Base-by-base conservation (phyloP, 2,329 filamentous ascomycete species). In the Aspergillus sp. region DNA sequence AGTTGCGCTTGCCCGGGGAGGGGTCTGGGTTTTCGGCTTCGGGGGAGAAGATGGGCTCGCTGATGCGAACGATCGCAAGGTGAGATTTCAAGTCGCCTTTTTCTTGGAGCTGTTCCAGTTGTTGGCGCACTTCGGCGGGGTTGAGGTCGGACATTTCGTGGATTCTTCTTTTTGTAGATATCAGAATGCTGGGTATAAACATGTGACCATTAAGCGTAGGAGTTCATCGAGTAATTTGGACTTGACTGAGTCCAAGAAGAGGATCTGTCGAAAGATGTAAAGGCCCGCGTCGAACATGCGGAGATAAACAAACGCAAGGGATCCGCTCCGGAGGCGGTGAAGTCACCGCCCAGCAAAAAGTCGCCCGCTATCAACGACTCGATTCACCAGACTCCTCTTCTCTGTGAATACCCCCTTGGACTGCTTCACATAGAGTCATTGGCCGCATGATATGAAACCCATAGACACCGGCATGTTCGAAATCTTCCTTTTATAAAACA, bases 1-100 rank as follows among this genome's bases (percentile, higher is more conserved):
- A 95, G 29, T 80, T 85, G 57, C 88, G 80, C 55, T 81, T 81
- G 13, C 68, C 71, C 4, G 70, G 71, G 3, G 70, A 71, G 5
- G 60, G 52, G 14, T 53, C 53, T 11, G 58, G 45, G 20, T 60
- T 59, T 32, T 63, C 61, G n/a, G 58, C 52, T 19, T 70, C 64
- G 20, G 62, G 50, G 3, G 81, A 80, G 38, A 83, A 81, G 46
- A 93, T 85, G 31, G 88, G 86, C 65, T 91, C 88, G 67, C 87
- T 88, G 63, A 94, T 84, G 60, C 83, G 85, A 61, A 93, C 78
- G 62, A 95, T 90, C 49, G 87, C 86, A 55, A 94, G 79, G 29
- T 64, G 62, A 9, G 62, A 61, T 43, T 71, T 67, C 14, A 70
- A 45, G 58, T 88, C 81, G 47, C 85, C 79, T 60, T 34, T 62